Evolutionary conservation across 257 asterid species (phyloP), one percentile per base, ranked within the genome.

Genomic region (Marsdenia floribunda): DNA sequence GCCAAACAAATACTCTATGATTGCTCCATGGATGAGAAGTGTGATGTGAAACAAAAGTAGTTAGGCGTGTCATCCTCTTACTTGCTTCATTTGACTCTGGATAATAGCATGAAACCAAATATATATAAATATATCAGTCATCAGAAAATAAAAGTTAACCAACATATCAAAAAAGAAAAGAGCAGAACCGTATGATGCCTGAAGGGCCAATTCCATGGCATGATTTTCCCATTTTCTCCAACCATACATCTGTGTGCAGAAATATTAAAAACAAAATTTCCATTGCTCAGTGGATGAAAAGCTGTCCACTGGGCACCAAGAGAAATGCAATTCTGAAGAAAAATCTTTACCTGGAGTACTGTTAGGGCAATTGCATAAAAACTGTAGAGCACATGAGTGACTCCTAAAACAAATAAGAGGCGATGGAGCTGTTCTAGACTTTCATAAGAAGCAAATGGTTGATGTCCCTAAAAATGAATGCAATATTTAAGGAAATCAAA

Each of bases 391-490:
- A 92, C 96, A 55, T 94, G 99, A 14, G 95, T 90, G 55, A 84
- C 58, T 4, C 99, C 97, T 44, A 94, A 89, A 76, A 92, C 94
- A 78, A 94, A 83, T 82, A 94, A 83, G 87, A 94, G 86, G 5
- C 96, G 96, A 73, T 90, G 99, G 65, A 94, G 97, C 93, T 92
- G 97, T 80, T 94, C 97, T 44, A 94, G 94, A 85, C 97, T 92
- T 85, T 92, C 97, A 26, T 86, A 77, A n/a, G 99, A 94, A 80
- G 91, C 97, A 81, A 94, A 89, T 37, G 99, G 87, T 82, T 92
- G 85, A 26, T 68, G 91, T 46, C 78, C 97, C 99, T 94, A 82
- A 35, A 73, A 76, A 71, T 61, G 52, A 79, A 61, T 52, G 73
- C 33, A 16, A 47, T 26, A 44, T 53, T 66, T 37, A 42, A 4